Conservation (phyloP, 2,329 filamentous ascomycete genomes). For the Dothideomycetes sp. region DNA sequence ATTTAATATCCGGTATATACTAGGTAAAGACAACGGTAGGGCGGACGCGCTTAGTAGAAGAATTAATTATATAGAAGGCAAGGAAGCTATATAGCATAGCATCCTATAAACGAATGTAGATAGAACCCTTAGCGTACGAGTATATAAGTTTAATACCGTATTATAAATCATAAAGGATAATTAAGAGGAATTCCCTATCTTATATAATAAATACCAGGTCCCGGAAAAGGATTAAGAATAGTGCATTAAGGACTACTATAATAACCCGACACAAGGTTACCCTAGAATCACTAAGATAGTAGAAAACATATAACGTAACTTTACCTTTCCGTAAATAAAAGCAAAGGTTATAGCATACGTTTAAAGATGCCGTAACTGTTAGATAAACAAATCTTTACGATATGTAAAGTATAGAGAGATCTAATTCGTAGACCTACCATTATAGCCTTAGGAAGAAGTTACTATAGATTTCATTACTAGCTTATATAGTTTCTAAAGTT, state of each 20-base stretch:
- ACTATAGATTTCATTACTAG: slow-evolving; percentile 20
- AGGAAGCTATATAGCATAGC: slow-evolving; percentile 4
- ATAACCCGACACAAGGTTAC: neutral
- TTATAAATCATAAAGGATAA: slow-evolving; percentile 3
- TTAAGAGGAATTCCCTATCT: slow-evolving; percentile 1
- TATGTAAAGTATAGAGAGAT: slow-evolving; percentile 1
- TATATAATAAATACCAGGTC: neutral
- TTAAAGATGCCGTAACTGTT: slow-evolving; percentile 1
- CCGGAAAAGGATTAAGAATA: neutral
- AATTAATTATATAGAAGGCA: slow-evolving; percentile 14
- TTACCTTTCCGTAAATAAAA: slow-evolving; percentile 1
- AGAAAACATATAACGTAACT: slow-evolving; percentile 4
- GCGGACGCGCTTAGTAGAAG: slow-evolving; percentile 15
- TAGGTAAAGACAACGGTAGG: slow-evolving; percentile 14
- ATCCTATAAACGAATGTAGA: slow-evolving; percentile 12
- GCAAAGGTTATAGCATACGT: slow-evolving; percentile 2
- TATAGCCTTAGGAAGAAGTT: slow-evolving; percentile 13
- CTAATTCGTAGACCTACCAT: neutral
- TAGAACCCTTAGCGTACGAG: slow-evolving; percentile 11
- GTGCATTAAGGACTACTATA: neutral
- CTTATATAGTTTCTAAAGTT: slow-evolving; percentile 13
- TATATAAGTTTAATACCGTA: slow-evolving; percentile 1
- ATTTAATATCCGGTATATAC: slow-evolving; percentile 15
- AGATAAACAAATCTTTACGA: slow-evolving; percentile 4
- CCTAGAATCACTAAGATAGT: slow-evolving; percentile 3